Conservation (phyloP, 345 rosid genomes). For the Aegle marmelos region DNA sequence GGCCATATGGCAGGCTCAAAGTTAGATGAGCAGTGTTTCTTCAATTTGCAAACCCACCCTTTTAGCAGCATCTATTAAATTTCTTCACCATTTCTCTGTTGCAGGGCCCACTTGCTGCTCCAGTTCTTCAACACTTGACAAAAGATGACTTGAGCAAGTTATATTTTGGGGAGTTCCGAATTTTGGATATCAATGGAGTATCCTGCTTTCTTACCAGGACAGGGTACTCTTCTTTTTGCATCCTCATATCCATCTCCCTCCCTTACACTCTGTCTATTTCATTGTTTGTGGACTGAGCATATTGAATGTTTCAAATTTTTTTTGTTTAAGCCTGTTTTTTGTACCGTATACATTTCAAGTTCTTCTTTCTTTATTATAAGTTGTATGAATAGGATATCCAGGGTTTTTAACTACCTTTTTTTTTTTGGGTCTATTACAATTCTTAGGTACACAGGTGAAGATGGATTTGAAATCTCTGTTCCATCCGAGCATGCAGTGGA, state of each 20-base stretch:
- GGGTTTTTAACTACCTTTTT: background rate
- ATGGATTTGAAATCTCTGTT: constrained; percentile 96
- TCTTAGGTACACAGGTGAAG: constrained; percentile 92
- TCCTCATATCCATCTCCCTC: background rate
- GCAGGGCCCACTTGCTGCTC: constrained; percentile 95
- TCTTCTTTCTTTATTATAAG: background rate
- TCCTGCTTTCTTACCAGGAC: constrained; percentile 90
- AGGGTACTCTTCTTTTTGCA: constrained; percentile 51
- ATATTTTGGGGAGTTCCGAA: constrained; percentile 86
- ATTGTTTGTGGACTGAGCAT: background rate
- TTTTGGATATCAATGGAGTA: constrained; percentile 76
- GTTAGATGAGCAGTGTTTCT: constrained; percentile 3
- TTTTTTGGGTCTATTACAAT: constrained; percentile 6
- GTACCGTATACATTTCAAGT: background rate
- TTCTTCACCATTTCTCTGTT: constrained; percentile 9
- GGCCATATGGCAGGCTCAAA: background rate
- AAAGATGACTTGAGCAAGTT: constrained; percentile 89
- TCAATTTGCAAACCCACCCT: background rate
- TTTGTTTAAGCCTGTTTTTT: background rate
- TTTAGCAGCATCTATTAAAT: background rate
- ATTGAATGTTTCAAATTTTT: background rate
- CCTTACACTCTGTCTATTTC: background rate
- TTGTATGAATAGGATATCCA: background rate
- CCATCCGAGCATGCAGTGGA: constrained; percentile 83
- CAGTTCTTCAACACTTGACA: constrained; percentile 82